Evolutionary conservation across 2,329 filamentous ascomycete genomes (phyloP), one percentile per base, ranked within the genome.

Genomic region (Colletotrichum sp.): DNA sequence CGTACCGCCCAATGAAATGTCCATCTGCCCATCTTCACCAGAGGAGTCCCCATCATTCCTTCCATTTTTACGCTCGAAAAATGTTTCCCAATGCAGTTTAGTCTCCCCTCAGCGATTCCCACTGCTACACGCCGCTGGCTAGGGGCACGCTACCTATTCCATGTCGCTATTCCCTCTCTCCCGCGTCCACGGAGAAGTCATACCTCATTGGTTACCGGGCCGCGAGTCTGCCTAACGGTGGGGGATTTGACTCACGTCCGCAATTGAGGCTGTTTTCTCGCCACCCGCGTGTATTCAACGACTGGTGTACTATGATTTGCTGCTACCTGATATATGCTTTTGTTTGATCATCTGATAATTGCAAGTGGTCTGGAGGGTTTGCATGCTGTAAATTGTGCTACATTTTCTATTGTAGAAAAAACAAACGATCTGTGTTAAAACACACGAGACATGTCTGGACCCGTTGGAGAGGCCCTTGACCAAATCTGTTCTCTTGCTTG

Each of bases 201-300:
- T 21, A 21, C n/a, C 43, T 52, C 43, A 52, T 52, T 52, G 43
- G 43, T 52, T 52, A 52, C 43, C 26, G 14, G 32, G 28, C 34
- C 32, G 24, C 61, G 18, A 67, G 55, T 74, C 72, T 74, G 72
- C 72, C 72, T 72, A 62, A 56, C 68, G 24, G 72, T 30, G 36
- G 16, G 14, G n/a, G 30, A 34, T 61, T 71, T 66, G 68, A 62
- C 68, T 66, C 72, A 71, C 61, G 13, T 26, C 26, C 67, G n/a
- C 32, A 43, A 59, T 24, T 32, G 68, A 65, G 71, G 38, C 34
- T 61, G 26, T 61, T 58, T 59, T 55, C 56, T 74, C 36, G 68
- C 68, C 61, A 74, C 72, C 34, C 43, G 14, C n/a, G 8, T 61
- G 28, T 61, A 43, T 28, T 38, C 61, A 63, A 63, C 32, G 32